A percentile compares a stretch with the other conserved stretches of the same genome.
Evolutionary conservation across 495 filamentous ascomycete genomes (phyloP).

Genomic region (Hypoxylon crocopeplum): DNA sequence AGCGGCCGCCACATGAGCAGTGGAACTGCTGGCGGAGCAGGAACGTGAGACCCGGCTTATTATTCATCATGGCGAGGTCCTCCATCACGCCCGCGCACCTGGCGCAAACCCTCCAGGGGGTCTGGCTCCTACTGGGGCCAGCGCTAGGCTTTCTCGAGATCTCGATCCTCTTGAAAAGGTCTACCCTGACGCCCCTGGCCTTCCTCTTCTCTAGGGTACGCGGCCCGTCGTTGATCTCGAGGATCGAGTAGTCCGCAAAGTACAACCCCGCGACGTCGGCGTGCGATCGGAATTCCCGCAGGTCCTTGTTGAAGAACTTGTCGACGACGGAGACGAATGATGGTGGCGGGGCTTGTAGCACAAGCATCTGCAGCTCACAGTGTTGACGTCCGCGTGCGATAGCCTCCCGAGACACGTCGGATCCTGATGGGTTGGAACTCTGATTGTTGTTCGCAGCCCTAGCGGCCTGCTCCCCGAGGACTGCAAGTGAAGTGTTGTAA

Average conservation of each 20-base stretch:
- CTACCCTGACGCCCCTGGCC: conserved; percentile 41
- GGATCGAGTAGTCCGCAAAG: conserved; percentile 56
- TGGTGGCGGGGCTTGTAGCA: conserved; percentile 52
- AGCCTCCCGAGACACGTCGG: conserved; percentile 39
- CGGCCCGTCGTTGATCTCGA: conserved; percentile 54
- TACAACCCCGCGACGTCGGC: conserved; percentile 56
- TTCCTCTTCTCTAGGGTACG: conserved; percentile 35
- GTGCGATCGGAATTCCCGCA: conserved; percentile 47
- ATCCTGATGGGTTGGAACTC: conserved; percentile 30
- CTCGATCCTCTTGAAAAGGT: conserved; percentile 50
- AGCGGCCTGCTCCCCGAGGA: conserved; percentile 40
- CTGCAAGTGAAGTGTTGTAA: conserved; percentile 50
- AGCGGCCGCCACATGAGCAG: conserved; percentile 60
- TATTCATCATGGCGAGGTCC: conserved; percentile 52
- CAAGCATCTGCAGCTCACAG: conserved; percentile 57
- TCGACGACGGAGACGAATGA: conserved; percentile 55
- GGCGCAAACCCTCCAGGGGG: conserved; percentile 62
- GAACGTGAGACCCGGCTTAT: conserved; percentile 54
- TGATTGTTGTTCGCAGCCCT: conserved; percentile 35
- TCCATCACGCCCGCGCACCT: conserved; percentile 70
- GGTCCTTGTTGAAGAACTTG: conserved; percentile 52
- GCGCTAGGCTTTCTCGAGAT: conserved; percentile 20
- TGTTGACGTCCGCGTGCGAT: conserved; percentile 43
- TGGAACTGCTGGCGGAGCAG: conserved; percentile 58
- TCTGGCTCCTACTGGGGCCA: conserved; percentile 16